Base-by-base conservation (phyloP, 306 rosid species). In the Dicorynia guianensis region DNA sequence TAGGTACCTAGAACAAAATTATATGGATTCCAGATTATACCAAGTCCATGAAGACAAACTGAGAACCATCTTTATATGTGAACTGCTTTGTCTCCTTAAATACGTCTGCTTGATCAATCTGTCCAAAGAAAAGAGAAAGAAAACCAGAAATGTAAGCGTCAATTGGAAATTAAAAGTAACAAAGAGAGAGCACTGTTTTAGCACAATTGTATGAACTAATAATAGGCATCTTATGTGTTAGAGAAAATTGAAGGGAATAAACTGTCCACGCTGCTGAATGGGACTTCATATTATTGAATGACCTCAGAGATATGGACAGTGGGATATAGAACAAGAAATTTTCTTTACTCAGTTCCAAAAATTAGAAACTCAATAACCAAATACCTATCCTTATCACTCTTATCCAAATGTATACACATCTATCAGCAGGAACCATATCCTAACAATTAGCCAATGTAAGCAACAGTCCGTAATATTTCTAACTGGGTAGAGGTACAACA, bases 31-130 rank as follows among this genome's bases (percentile, higher is more conserved):
- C 47, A 72, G 73, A 77, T 77, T 64, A 78, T 95, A 95, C 99
- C 97, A 90, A 82, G 87, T 95, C 99, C 99, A 95, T 95, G 84
- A 95, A 95, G 84, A 92, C 96, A 79, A 73, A 95, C 77, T 95
- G 99, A 54, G 85, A 44, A 65, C 97, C 99, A 36, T 95, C 99
- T 86, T 92, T 95, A 80, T 95, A 92, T 20, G 97, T 90, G 84
- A 92, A 92, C 75, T 95, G 97, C 83, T 95, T 95, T 42, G 97
- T 87, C 89, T 95, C 99, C 91, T 92, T 95, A 84, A 63, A 72
- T 35, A 95, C 79, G 76, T 93, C 70, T 71, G 99, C 97, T 83
- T 81, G 81, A 0, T 63, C 88, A 76, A 95, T 84, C 99, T 95
- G 89, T 75, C 67, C 76, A 64, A 76, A 79, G 48, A 69, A 79